Percentiles rank a stretch among this genome's conserved stretches.
phyloP scores from a whole-genome alignment of 2,329 filamentous ascomycete genomes.

The Pseudonectria foliicola region DNA sequence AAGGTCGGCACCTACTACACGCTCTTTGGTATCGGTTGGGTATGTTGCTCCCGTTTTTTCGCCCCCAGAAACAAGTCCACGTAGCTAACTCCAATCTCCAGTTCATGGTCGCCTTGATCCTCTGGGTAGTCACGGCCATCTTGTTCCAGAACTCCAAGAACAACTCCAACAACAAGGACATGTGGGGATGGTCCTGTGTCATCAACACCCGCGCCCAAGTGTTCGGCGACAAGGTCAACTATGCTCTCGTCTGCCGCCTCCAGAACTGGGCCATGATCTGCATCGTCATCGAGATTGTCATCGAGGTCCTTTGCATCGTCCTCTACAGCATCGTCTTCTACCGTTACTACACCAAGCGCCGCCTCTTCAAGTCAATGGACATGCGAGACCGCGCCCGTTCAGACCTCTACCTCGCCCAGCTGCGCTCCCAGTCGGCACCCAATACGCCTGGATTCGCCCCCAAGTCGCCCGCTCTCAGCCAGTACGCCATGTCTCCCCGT shows the following conservation, averaged over 20 bases:
- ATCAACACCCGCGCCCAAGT: constrained; percentile 74
- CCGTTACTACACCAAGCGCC: constrained; percentile 93
- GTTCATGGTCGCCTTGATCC: constrained; percentile 85
- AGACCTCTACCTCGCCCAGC: constrained; percentile 86
- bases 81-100: constrained; percentile 10
- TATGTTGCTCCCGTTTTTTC: constrained; percentile 14
- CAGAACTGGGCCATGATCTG: constrained; percentile 93
- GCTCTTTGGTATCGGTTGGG: constrained; percentile 80
- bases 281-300: constrained; percentile 91
- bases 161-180: constrained; percentile 67
- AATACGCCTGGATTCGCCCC: constrained; percentile 87
- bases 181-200: constrained; percentile 98
- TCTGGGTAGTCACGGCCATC: constrained; percentile 85
- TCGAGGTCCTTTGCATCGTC: constrained; percentile 83
- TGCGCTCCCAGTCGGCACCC: constrained; percentile 79
- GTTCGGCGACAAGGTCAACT: constrained; percentile 76
- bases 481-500: constrained; percentile 50
- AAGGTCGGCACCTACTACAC: constrained; percentile 95
- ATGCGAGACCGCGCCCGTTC: constrained; percentile 87
- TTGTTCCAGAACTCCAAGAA: constrained; percentile 73
- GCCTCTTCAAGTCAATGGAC: constrained; percentile 95
- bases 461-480: constrained; percentile 48
- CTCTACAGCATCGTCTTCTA: constrained; percentile 96
- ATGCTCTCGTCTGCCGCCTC: constrained; percentile 84
- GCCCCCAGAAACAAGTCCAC: background rate